Evolutionary conservation across 768 basidiomycete species (phyloP).

Genomic region (Phlebiopsis flavidoalba): DNA sequence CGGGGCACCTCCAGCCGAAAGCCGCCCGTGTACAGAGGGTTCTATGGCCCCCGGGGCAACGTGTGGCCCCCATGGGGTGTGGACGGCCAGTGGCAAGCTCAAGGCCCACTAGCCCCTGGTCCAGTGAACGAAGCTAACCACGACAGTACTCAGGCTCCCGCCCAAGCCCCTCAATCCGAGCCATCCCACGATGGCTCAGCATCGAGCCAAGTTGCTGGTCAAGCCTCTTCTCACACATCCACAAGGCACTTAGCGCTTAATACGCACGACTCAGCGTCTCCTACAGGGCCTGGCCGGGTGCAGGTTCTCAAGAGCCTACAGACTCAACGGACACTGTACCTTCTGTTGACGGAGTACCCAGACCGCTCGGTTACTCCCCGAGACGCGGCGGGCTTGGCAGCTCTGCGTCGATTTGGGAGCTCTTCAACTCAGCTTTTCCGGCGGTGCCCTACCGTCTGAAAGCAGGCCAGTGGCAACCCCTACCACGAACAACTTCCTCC

Average conservation of each 20-base stretch:
- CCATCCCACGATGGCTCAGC: neutral
- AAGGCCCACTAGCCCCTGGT: slow-evolving; percentile 10
- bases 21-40: slow-evolving; percentile 55
- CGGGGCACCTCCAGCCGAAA: slow-evolving; percentile 32
- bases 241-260: neutral
- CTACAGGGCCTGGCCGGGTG: neutral
- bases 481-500: slow-evolving; percentile 1
- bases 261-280: neutral
- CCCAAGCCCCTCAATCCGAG: slow-evolving; percentile 11
- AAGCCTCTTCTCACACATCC: neutral
- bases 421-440: neutral
- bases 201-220: neutral
- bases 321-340: neutral
- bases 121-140: slow-evolving; percentile 8
- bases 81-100: slow-evolving; percentile 27
- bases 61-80: slow-evolving; percentile 58
- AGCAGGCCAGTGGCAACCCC: slow-evolving; percentile 7
- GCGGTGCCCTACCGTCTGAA: neutral
- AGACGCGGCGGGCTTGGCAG: slow-evolving; percentile 64
- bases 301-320: neutral
- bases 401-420: slow-evolving; percentile 44
- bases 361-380: slow-evolving; percentile 26
- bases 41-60: slow-evolving; percentile 57
- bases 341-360: slow-evolving; percentile 1
- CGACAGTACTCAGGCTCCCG: slow-evolving; percentile 14